Base-by-base conservation (phyloP, 1,139 yeast species). In the Kluyveromyces marxianus region DNA sequence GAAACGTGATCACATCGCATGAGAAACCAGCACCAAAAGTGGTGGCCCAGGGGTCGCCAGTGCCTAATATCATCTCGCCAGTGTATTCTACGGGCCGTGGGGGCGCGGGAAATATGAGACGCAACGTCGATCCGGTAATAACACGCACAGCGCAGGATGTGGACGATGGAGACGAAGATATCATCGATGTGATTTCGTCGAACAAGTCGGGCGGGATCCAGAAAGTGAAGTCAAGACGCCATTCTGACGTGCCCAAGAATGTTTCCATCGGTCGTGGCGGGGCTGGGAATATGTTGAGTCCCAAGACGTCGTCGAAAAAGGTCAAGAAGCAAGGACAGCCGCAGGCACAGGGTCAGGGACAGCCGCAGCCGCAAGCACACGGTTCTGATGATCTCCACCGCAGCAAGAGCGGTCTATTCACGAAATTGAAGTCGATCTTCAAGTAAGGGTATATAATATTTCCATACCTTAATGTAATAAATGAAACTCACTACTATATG, bases 71-170 rank as follows among this genome's bases (percentile, higher is more conserved):
- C 46, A 67, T 72, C 43, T 77, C 79, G 35, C 75, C 77, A 28
- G 74, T 76, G 34, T 77, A 79, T 55, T 75, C 87, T 28, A 84
- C 92, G 2, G 94, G 94, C 30, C 73, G 94, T 55, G 94, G 94
- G 7, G 94, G 94, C 2, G 81, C 78, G 42, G 94, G 94, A 4
- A 84, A 84, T 59, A 84, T 84, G 87, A 69, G 81, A 46, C 73
- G 67, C 52, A 83, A 83, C 62, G 73, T 72, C 39, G 81, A 83
- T 59, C 79, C 85, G 1, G 72, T 74, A 46, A 59, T 78, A 44
- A 75, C 88, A 3, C 70, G 92, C 49, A 75, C 71, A 54, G 73
- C 84, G 14, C 92, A 84, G 63, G 92, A 83, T 55, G 89, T 83
- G 3, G 89, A 81, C 44, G 76, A 68, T 3, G 60, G 53, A 8